Percentiles rank a stretch among this genome's conserved stretches.
Conservation (phyloP, 192 early-diverging fungal species). For the Jimgerdemannia flammicorona region DNA sequence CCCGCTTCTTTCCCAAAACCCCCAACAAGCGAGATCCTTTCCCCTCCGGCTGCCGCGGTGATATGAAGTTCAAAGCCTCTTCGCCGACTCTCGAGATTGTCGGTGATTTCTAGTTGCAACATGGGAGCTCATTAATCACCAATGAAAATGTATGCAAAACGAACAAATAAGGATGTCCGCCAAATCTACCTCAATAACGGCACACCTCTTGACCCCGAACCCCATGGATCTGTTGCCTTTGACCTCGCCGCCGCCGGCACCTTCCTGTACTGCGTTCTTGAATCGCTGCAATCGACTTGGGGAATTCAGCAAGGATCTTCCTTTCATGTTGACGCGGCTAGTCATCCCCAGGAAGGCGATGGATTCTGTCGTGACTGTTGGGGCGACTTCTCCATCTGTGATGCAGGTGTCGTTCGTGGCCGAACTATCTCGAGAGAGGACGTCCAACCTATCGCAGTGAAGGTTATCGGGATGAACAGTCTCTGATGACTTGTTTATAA, state of each 20-base stretch:
- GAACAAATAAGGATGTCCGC: no score
- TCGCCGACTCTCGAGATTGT: no score
- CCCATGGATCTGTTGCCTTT: background rate
- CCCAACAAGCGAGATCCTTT: background rate
- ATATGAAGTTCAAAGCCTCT: no score
- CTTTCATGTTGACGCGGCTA: background rate
- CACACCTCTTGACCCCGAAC: background rate
- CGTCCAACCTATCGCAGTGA: no score
- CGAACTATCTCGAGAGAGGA: no score
- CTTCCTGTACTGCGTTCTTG: background rate
- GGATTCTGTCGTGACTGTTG: background rate
- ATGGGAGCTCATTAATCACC: no score
- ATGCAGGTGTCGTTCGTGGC: background rate
- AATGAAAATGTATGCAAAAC: no score
- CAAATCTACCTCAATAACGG: background rate
- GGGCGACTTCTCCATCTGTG: background rate
- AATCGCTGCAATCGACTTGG: background rate
- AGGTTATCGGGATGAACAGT: no score
- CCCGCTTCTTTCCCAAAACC: background rate
- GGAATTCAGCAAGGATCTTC: background rate
- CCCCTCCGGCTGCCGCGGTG: background rate
- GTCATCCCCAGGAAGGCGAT: background rate
- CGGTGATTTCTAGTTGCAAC: no score
- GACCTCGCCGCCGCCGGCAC: background rate
- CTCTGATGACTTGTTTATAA: no score